phyloP scores from a whole-genome alignment of 257 asterid species.

The Marsdenia floribunda region DNA sequence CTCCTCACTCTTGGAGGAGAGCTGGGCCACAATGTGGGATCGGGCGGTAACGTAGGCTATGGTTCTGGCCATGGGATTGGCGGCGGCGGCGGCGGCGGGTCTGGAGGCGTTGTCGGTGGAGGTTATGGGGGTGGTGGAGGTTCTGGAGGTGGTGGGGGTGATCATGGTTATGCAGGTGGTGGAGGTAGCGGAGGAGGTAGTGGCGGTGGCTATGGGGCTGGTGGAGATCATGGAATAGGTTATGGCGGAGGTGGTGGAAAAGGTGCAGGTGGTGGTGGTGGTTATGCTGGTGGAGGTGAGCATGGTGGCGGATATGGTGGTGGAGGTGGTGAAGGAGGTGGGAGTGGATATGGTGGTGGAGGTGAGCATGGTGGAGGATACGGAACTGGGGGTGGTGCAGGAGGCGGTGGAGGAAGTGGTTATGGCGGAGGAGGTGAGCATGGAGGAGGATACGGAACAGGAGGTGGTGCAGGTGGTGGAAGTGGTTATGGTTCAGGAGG shows the following conservation, averaged over 20 bases:
- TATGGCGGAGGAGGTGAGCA: slow-evolving; percentile 19
- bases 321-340: slow-evolving; percentile 47
- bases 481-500: slow-evolving; percentile 28
- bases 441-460: slow-evolving; percentile 22
- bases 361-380: slow-evolving; percentile 20
- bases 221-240: not conserved
- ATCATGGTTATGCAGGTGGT: slow-evolving; percentile 20
- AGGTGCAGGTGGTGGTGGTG: slow-evolving; percentile 12
- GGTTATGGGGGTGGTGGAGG: slow-evolving; percentile 19
- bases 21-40: slow-evolving; percentile 7
- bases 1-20: slow-evolving; percentile 13
- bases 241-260: slow-evolving; percentile 17
- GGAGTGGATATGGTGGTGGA: slow-evolving; percentile 24
- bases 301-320: slow-evolving; percentile 24
- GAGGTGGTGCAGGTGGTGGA: slow-evolving; percentile 22
- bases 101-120: slow-evolving; percentile 10
- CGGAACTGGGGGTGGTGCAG: slow-evolving; percentile 20
- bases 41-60: slow-evolving; percentile 15
- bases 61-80: slow-evolving; percentile 14
- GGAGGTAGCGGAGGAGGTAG: slow-evolving; percentile 26
- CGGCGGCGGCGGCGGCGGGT: not conserved
- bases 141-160: slow-evolving; percentile 10
- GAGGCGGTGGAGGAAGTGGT: slow-evolving; percentile 37
- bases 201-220: slow-evolving; percentile 19
- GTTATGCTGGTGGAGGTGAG: slow-evolving; percentile 28